A percentile compares a stretch with the other conserved stretches of the same genome.
phyloP scores from a whole-genome alignment of 2,329 filamentous ascomycete species.

The Cladophialophora psammophila region DNA sequence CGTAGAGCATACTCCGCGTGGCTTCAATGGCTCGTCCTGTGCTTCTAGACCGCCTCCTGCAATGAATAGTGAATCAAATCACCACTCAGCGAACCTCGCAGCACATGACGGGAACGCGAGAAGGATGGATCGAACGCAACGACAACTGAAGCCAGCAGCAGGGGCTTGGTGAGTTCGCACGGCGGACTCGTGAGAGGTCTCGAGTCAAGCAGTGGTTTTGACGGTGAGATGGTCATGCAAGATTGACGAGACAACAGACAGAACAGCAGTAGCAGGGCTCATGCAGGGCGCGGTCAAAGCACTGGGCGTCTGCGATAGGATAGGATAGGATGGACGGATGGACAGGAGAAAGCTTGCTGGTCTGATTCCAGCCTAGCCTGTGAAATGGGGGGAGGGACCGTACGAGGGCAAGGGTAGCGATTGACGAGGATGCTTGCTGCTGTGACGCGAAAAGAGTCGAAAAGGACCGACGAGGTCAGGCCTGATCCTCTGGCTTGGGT shows the following conservation, averaged over 20 bases:
- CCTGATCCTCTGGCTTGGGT: constrained; percentile 20
- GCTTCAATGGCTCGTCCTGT: constrained; percentile 1
- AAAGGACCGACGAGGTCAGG: constrained; percentile 14
- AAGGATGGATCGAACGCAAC: background rate
- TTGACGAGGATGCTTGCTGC: constrained; percentile 16
- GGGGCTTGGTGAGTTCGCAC: background rate
- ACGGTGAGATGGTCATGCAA: constrained; percentile 9
- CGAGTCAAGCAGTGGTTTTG: constrained; percentile 3
- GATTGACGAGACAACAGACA: constrained; percentile 23
- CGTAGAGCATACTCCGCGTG: constrained; percentile 20
- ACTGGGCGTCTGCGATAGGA: constrained; percentile 9
- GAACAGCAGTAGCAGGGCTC: constrained; percentile 9
- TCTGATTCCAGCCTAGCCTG: constrained; percentile 20
- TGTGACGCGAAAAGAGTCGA: constrained; percentile 17
- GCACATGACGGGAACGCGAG: constrained; percentile 7
- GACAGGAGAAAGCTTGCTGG: constrained; percentile 28
- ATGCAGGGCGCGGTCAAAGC: constrained; percentile 24
- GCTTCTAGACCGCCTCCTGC: background rate
- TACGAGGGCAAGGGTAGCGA: constrained; percentile 1
- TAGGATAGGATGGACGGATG: constrained; percentile 26
- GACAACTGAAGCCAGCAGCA: background rate
- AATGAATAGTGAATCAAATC: constrained; percentile 9
- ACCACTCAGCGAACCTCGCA: background rate
- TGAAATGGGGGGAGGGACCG: background rate
- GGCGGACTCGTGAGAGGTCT: background rate